Evolutionary conservation across 2,329 filamentous ascomycete genomes (phyloP).

Genomic region (Lecanosticta acicola): DNA sequence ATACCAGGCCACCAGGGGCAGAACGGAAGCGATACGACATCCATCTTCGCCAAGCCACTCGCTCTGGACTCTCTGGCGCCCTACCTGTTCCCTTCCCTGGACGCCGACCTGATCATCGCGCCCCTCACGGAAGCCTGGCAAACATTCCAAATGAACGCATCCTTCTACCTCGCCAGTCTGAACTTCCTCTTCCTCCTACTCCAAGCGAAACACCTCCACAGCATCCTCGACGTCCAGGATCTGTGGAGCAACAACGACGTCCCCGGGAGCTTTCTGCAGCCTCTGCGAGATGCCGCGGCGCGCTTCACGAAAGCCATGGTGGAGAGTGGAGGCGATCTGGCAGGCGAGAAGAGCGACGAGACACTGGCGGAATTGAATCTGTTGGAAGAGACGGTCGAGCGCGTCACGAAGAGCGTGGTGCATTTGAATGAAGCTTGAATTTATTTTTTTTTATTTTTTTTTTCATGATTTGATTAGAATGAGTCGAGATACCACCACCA

Average conservation of each 20-base stretch:
- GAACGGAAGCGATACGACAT: constrained; percentile 15
- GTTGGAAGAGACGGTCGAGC: constrained; percentile 30
- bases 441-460: neutral
- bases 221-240: constrained; percentile 43
- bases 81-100: constrained; percentile 48
- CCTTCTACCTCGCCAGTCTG: constrained; percentile 51
- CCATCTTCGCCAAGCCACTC: constrained; percentile 45
- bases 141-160: constrained; percentile 48
- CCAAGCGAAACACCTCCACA: constrained; percentile 44
- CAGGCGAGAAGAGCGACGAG: constrained; percentile 32
- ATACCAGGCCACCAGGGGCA: constrained; percentile 18
- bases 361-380: constrained; percentile 32
- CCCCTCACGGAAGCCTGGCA: constrained; percentile 37
- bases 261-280: constrained; percentile 39
- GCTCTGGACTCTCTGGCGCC: constrained; percentile 46
- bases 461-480: neutral
- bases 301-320: constrained; percentile 36
- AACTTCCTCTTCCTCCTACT: constrained; percentile 56
- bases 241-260: constrained; percentile 38
- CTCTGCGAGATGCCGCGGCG: constrained; percentile 36
- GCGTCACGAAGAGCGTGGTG: constrained; percentile 28
- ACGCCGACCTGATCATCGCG: constrained; percentile 37
- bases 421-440: constrained; percentile 21
- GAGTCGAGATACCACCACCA: neutral
- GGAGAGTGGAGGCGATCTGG: constrained; percentile 33